A percentile compares a stretch with the other conserved stretches of the same genome.
Evolutionary conservation across 2,329 filamentous ascomycete genomes (phyloP).

Genomic region (Arthrinium puccinioides): DNA sequence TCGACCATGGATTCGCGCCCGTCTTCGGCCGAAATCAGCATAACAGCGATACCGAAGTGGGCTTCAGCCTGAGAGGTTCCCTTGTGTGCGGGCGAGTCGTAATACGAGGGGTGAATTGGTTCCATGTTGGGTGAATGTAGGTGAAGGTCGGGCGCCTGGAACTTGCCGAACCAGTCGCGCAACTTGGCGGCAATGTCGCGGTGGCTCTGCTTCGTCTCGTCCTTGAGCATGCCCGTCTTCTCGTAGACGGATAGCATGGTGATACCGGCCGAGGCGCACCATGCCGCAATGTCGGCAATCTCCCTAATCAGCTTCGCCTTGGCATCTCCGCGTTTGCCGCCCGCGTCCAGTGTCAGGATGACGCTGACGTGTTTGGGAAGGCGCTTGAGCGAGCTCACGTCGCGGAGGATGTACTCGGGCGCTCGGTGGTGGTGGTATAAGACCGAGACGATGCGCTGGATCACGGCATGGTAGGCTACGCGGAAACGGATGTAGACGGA

Average conservation of each 20-base stretch:
- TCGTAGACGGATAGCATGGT: slow-evolving; percentile 87
- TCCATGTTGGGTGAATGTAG: slow-evolving; percentile 31
- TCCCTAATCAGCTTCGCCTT: slow-evolving; percentile 83
- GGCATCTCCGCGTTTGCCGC: slow-evolving; percentile 62
- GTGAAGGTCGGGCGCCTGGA: slow-evolving; percentile 61
- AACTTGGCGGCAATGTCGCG: slow-evolving; percentile 73
- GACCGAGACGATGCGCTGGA: slow-evolving; percentile 71
- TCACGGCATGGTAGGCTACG: slow-evolving; percentile 70
- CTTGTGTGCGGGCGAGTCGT: slow-evolving; percentile 5
- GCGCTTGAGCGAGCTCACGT: slow-evolving; percentile 67
- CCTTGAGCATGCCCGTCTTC: slow-evolving; percentile 80
- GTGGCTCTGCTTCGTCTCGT: slow-evolving; percentile 79
- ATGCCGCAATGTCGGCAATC: slow-evolving; percentile 84
- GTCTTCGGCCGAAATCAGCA: slow-evolving; percentile 81
- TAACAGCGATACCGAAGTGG: slow-evolving; percentile 46
- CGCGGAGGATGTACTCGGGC: slow-evolving; percentile 82
- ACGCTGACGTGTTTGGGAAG: slow-evolving; percentile 84
- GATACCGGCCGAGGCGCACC: slow-evolving; percentile 87
- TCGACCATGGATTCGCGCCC: slow-evolving; percentile 92
- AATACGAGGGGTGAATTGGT: slow-evolving; percentile 13
- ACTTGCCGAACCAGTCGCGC: slow-evolving; percentile 75
- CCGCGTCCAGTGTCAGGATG: slow-evolving; percentile 67
- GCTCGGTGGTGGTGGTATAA: slow-evolving; percentile 94
- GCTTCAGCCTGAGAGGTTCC: slow-evolving; percentile 20
- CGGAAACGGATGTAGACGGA: slow-evolving; percentile 80